phyloP scores from a whole-genome alignment of 305 asterid species.

The Solanum chacoense region DNA sequence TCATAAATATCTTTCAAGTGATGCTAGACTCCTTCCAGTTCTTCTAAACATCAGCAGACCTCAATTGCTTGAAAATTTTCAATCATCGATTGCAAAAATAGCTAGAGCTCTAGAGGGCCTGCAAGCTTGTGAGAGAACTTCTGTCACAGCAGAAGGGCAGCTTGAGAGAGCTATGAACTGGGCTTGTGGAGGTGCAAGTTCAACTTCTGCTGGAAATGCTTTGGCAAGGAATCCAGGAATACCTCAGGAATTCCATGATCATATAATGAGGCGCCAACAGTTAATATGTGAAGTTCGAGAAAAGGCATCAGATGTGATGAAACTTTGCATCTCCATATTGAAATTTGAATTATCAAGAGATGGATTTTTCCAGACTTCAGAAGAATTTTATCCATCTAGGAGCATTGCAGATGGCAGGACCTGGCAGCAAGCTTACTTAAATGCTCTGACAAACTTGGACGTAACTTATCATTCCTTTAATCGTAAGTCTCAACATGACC shows the following conservation, averaged over 20 bases:
- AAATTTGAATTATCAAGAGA: slow-evolving; percentile 97
- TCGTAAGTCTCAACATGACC: slow-evolving; percentile 35
- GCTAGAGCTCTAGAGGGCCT: slow-evolving; percentile 74
- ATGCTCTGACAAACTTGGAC: slow-evolving; percentile 65
- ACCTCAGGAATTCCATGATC: slow-evolving; percentile 86
- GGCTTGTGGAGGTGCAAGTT: slow-evolving; percentile 96
- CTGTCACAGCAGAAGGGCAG: slow-evolving; percentile 85
- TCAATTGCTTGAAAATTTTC: slow-evolving; percentile 62
- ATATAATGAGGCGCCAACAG: slow-evolving; percentile 57
- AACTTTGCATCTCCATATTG: slow-evolving; percentile 73
- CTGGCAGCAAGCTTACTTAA: slow-evolving; percentile 85
- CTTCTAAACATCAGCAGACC: slow-evolving; percentile 65
- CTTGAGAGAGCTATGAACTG: slow-evolving; percentile 99
- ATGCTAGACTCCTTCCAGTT: slow-evolving; percentile 54
- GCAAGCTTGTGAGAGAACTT: slow-evolving; percentile 76
- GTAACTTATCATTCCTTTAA: slow-evolving; percentile 71
- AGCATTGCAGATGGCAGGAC: slow-evolving; percentile 59
- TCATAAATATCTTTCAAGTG: slow-evolving; percentile 47
- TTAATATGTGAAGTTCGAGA: slow-evolving; percentile 70
- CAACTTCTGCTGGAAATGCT: slow-evolving; percentile 44
- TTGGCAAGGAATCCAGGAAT: slow-evolving; percentile 69
- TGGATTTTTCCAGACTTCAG: slow-evolving; percentile 53
- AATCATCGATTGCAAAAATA: slow-evolving; percentile 60
- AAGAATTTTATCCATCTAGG: slow-evolving; percentile 42
- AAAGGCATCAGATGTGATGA: slow-evolving; percentile 75